A percentile compares a stretch with the other conserved stretches of the same genome.
phyloP scores from a whole-genome alignment of 148 eudicot genomes.

The Arbutus unedo region DNA sequence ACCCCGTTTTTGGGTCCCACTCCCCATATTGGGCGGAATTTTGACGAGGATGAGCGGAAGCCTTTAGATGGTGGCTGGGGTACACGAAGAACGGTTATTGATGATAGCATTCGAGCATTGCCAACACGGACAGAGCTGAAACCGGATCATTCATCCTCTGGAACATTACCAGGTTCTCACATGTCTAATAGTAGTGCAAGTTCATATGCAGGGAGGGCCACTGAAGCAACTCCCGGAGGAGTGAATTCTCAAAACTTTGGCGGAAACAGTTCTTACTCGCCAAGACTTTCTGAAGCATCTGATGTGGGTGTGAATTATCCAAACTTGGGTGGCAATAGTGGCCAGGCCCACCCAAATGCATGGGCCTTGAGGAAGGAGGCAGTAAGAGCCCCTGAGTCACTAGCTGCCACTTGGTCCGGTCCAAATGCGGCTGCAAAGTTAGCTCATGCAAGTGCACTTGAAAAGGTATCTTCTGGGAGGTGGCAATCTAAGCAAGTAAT shows the following conservation, averaged over 20 bases:
- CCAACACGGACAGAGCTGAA: slow-evolving; percentile 39
- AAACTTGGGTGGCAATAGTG: slow-evolving; percentile 25
- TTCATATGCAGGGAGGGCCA: slow-evolving; percentile 53
- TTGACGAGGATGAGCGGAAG: slow-evolving; percentile 92
- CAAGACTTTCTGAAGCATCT: slow-evolving; percentile 33
- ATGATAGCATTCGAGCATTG: slow-evolving; percentile 43
- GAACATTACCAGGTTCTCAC: slow-evolving; percentile 31
- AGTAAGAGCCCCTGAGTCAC: slow-evolving; percentile 32
- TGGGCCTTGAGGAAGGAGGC: slow-evolving; percentile 74
- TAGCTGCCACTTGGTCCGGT: slow-evolving; percentile 39
- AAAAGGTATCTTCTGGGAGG: slow-evolving; percentile 86
- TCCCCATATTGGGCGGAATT: slow-evolving; percentile 70
- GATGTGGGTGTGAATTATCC: slow-evolving; percentile 30
- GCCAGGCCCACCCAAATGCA: slow-evolving; percentile 48
- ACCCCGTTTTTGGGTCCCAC: slow-evolving; percentile 49
- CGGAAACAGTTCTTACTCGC: slow-evolving; percentile 28
- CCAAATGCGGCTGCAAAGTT: slow-evolving; percentile 61
- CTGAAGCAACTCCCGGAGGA: slow-evolving; percentile 34
- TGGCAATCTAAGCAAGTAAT: slow-evolving; percentile 69
- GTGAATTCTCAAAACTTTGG: slow-evolving; percentile 24
- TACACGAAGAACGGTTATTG: slow-evolving; percentile 68
- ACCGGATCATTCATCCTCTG: slow-evolving; percentile 30
- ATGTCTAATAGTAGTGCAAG: slow-evolving; percentile 23
- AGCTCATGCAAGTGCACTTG: slow-evolving; percentile 92
- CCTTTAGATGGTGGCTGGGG: slow-evolving; percentile 70